Base-by-base conservation (phyloP, 2,329 filamentous ascomycete species). In the Blumeria hordei region DNA sequence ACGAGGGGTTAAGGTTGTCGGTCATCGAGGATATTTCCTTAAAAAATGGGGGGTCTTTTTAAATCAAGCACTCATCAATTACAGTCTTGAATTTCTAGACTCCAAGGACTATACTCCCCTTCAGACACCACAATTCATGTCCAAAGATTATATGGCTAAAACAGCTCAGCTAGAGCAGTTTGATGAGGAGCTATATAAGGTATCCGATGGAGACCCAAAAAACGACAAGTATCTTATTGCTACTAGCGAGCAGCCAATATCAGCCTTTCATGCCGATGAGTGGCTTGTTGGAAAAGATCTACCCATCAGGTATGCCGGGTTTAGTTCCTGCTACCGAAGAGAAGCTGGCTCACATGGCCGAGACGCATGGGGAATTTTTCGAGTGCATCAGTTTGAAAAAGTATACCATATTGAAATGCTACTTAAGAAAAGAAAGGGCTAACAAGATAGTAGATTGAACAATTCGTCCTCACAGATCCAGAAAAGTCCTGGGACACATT, bases 341-440 rank as follows among this genome's bases (percentile, higher is more conserved):
- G 92, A 98, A 68, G 92, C 92, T 43, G 92, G 92, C 55, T 81
- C 85, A 18, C 90, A 92, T 65, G 83, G 88, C 34, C 84, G 87
- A 66, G 88, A 98, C 67, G 90, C 90, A 1, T 98, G 92, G 92
- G 92, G 92, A 56, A 87, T 96, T 58, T 98, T 95, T 77, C 83
- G 92, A 60, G 88, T 96, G 33, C 92, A 98, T 68, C 90, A 98
- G 68, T 98, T 96, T 64, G 90, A 96, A 69, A 95, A 93, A 77
- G 81, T 79, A 59, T 59, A 33, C 8, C 32, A 51, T 12, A 8
- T 36, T 33, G 18, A 33, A 6, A 18, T 51, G 21, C 21, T 2
- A 28, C 4, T 28, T 28, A 28, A 2, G 21, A 28, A 4, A 28
- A 28, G 21, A 28, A 28, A 28, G 21, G 21, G 21, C 21, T 28